Percentiles rank a stretch among this genome's conserved stretches.
phyloP scores from a whole-genome alignment of 805 yeast species.

The Teunomyces atbi region DNA sequence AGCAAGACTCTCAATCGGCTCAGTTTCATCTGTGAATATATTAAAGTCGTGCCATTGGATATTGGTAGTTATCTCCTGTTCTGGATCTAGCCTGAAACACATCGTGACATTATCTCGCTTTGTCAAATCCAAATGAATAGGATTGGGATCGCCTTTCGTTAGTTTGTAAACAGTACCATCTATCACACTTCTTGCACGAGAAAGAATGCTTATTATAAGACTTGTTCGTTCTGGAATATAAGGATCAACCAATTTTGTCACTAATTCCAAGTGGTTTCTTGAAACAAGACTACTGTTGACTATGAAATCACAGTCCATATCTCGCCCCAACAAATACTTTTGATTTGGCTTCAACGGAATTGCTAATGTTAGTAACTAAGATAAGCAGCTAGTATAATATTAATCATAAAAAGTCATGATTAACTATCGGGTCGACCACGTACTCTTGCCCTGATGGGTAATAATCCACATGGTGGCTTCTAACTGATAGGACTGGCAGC shows the following conservation, averaged over 20 bases:
- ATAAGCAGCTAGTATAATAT: not conserved
- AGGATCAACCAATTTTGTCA: slow-evolving; percentile 11
- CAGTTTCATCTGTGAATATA: slow-evolving; percentile 2
- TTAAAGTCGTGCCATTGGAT: slow-evolving; percentile 12
- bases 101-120: slow-evolving; percentile 8
- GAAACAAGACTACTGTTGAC: slow-evolving; percentile 31
- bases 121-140: slow-evolving; percentile 10
- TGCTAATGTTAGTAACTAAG: not conserved
- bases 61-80: slow-evolving; percentile 6
- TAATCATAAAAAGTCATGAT: no score
- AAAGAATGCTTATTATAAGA: slow-evolving; percentile 21
- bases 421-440: not conserved
- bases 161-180: slow-evolving; percentile 24
- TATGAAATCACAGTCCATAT: slow-evolving; percentile 24
- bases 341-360: slow-evolving; percentile 8
- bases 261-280: slow-evolving; percentile 26
- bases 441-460: slow-evolving; percentile 3
- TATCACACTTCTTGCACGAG: slow-evolving; percentile 30
- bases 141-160: slow-evolving; percentile 7
- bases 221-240: not conserved
- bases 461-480: slow-evolving; percentile 1
- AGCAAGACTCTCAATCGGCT: slow-evolving; percentile 1
- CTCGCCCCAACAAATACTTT: slow-evolving; percentile 28
- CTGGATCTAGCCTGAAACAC: slow-evolving; percentile 9
- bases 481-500: not conserved